Evolutionary conservation across 805 yeast species (phyloP).

Genomic region (Nakazawaea molendinolei): DNA sequence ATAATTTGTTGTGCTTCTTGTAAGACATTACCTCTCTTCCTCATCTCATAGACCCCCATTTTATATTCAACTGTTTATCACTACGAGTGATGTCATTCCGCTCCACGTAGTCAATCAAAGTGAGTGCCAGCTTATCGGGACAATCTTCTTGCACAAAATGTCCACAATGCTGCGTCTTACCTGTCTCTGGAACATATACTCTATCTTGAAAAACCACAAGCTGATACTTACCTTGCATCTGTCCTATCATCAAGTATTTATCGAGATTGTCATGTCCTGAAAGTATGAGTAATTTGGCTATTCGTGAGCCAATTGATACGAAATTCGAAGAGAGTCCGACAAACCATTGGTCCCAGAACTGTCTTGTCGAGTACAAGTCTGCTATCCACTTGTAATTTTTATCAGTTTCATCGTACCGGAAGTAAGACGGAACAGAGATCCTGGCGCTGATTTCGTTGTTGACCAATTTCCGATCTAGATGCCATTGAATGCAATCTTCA

Average conservation of each 20-base stretch:
- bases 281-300: conserved; percentile 67
- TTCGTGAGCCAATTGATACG: conserved; percentile 25
- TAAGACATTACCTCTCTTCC: too few species aligned
- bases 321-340: conserved; percentile 50
- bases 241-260: conserved; percentile 82
- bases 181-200: conserved; percentile 19
- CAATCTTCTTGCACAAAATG: conserved; percentile 95
- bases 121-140: conserved; percentile 59
- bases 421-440: conserved; percentile 71
- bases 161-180: conserved; percentile 51
- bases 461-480: conserved; percentile 48
- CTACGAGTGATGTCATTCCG: conserved; percentile 31
- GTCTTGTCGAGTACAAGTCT: conserved; percentile 52
- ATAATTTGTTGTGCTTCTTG: too few species aligned
- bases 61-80: conserved; percentile 22
- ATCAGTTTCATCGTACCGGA: conserved; percentile 23
- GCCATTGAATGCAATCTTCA: conserved; percentile 76
- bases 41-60: conserved; percentile 12
- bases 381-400: conserved; percentile 48
- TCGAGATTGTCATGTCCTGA: conserved; percentile 91
- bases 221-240: conserved; percentile 97
- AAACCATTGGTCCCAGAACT: conserved; percentile 86
- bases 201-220: conserved; percentile 59
- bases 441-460: conserved; percentile 56
- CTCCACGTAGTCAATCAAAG: conserved; percentile 42